Evolutionary conservation across 2,329 filamentous ascomycete genomes (phyloP).

Genomic region (Penicillium concentricum): DNA sequence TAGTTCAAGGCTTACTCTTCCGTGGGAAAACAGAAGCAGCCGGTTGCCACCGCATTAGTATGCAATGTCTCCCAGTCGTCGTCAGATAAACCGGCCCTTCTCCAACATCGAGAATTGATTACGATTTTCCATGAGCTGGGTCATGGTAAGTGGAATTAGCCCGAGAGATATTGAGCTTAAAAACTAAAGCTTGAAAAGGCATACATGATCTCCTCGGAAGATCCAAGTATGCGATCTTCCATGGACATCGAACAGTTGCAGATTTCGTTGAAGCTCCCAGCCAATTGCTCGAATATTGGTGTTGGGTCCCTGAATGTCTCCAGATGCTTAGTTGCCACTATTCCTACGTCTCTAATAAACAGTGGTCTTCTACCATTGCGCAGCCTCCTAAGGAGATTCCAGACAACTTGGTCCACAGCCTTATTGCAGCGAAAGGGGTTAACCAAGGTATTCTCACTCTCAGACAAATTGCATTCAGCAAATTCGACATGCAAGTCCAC

Average conservation of each 20-base stretch:
- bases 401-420: neutral
- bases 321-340: neutral
- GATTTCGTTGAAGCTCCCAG: neutral
- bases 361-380: neutral
- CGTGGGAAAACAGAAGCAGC: neutral
- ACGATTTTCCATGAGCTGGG: neutral
- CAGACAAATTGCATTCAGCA: neutral
- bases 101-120: neutral
- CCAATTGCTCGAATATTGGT: neutral
- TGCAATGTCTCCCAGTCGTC: neutral
- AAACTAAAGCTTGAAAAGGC: neutral
- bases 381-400: neutral
- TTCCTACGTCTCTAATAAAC: neutral
- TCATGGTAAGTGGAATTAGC: neutral
- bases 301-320: neutral
- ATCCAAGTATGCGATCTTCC: neutral
- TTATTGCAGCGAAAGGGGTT: neutral
- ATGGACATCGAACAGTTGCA: neutral
- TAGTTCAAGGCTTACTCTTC: neutral
- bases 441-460: neutral
- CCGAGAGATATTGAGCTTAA: neutral
- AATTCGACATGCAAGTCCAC: neutral
- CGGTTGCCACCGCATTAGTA: neutral
- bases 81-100: neutral
- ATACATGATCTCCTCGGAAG: neutral